Percentiles rank a stretch among this genome's conserved stretches.
These are phyloP conservation scores for Zymoseptoria brevis DNA, from an alignment of 2,329 filamentous ascomycete species.

Conservation along the genomic window DNA sequence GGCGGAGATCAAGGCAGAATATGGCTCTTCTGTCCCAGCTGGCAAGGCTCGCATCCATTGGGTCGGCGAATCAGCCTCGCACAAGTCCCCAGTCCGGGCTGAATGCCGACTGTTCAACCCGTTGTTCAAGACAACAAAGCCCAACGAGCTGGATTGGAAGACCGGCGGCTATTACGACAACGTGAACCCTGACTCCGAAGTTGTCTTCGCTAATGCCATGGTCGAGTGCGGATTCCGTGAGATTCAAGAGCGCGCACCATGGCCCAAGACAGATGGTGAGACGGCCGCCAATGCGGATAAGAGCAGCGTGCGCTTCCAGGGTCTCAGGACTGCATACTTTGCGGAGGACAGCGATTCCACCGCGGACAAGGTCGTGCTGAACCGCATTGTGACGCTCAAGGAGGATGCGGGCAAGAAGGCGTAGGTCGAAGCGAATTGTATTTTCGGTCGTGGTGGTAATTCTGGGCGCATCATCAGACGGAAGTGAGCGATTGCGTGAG, in stretches of 20 bases:
- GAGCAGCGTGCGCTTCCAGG: constrained; percentile 81
- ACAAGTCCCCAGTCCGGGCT: constrained; percentile 52
- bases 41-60: constrained; percentile 66
- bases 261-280: constrained; percentile 72
- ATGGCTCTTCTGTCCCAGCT: constrained; percentile 54
- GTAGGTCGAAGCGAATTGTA: neutral
- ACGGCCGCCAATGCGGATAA: constrained; percentile 47
- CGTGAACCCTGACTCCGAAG: constrained; percentile 75
- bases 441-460: neutral
- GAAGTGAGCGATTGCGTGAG: too few relatives aligned
- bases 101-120: constrained; percentile 73
- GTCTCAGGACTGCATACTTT: constrained; percentile 80
- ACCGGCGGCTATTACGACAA: constrained; percentile 76
- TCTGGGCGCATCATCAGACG: too few relatives aligned
- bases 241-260: constrained; percentile 63
- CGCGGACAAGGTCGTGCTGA: constrained; percentile 73
- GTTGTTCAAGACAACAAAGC: constrained; percentile 81
- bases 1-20: constrained; percentile 57
- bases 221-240: constrained; percentile 80
- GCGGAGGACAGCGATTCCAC: constrained; percentile 56
- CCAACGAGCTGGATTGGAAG: constrained; percentile 57
- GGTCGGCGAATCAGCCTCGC: constrained; percentile 63
- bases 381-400: constrained; percentile 86
- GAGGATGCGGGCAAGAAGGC: constrained; percentile 66
- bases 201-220: constrained; percentile 68